These are phyloP conservation scores for Lyophyllum decastes DNA, from an alignment of 768 basidiomycete genomes.

Conservation along the genomic window DNA sequence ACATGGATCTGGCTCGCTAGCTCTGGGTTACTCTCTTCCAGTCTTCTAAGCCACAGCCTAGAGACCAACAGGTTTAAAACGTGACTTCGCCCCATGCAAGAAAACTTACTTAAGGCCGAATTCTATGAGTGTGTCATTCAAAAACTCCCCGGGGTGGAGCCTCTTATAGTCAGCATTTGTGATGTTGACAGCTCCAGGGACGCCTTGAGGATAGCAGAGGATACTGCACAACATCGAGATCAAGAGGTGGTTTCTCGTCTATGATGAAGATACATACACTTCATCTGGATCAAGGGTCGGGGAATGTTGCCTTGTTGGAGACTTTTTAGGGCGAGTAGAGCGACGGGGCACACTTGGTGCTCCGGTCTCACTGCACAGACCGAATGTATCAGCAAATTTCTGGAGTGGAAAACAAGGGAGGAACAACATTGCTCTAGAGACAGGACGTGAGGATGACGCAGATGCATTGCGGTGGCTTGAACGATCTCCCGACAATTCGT, in stretches of 20 bases:
- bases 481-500: background rate
- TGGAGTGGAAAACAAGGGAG: background rate
- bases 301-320: conserved; percentile 20
- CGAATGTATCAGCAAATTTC: background rate
- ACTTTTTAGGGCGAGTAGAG: conserved; percentile 34
- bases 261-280: conserved; percentile 45
- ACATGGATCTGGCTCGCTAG: conserved; percentile 79
- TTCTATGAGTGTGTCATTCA: conserved; percentile 97
- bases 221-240: conserved; percentile 46
- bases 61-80: conserved; percentile 5
- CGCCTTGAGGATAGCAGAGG: conserved; percentile 70
- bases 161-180: conserved; percentile 78
- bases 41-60: conserved; percentile 70
- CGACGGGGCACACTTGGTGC: conserved; percentile 25
- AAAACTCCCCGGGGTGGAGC: conserved; percentile 76
- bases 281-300: conserved; percentile 56
- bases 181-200: conserved; percentile 77
- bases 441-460: conserved; percentile 5
- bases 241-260: background rate
- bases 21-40: conserved; percentile 55
- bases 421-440: conserved; percentile 8
- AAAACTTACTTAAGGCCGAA: conserved; percentile 85
- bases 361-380: background rate
- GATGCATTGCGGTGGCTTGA: conserved; percentile 3
- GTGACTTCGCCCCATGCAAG: background rate